Evolutionary conservation across 2,329 filamentous ascomycete genomes (phyloP).

Genomic region (Blastomyces emzantsi): DNA sequence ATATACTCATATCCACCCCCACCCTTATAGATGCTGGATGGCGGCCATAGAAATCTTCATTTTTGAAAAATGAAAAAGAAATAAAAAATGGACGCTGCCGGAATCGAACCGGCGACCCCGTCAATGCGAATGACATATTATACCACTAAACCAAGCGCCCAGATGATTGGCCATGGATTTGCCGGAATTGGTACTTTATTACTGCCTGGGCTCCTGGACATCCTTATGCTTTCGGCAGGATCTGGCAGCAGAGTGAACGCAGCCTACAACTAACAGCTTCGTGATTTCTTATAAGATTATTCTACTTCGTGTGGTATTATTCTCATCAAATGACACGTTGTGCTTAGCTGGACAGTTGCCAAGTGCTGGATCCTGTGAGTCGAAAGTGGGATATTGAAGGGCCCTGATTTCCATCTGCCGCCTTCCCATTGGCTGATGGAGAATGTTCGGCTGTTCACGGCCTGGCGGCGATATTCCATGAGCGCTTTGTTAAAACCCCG

Average conservation of each 20-base stretch:
- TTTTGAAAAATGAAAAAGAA: neutral
- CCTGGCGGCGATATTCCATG: neutral
- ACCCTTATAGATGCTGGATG: too few relatives aligned
- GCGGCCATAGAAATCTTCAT: too few relatives aligned
- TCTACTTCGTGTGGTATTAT: neutral
- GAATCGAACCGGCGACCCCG: conserved; percentile 6
- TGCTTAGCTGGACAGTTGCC: neutral
- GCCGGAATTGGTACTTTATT: neutral
- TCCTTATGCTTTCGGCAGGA: too few relatives aligned
- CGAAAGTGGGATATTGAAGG: neutral
- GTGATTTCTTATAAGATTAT: too few relatives aligned
- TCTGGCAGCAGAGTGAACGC: neutral
- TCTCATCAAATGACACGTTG: neutral
- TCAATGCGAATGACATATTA: conserved; percentile 6
- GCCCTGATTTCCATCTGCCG: conserved; percentile 6
- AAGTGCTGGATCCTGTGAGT: neutral
- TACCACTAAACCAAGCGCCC: conserved; percentile 6
- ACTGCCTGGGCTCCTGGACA: too few relatives aligned
- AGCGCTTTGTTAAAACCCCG: neutral
- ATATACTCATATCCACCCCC: too few relatives aligned
- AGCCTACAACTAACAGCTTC: neutral
- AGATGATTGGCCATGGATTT: neutral
- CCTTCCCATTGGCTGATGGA: conserved; percentile 10
- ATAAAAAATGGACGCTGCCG: conserved; percentile 2
- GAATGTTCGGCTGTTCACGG: conserved; percentile 14